Evolutionary conservation across 1,284 basidiomycete species (phyloP).

Genomic region (Microbotryomycetes sp.): DNA sequence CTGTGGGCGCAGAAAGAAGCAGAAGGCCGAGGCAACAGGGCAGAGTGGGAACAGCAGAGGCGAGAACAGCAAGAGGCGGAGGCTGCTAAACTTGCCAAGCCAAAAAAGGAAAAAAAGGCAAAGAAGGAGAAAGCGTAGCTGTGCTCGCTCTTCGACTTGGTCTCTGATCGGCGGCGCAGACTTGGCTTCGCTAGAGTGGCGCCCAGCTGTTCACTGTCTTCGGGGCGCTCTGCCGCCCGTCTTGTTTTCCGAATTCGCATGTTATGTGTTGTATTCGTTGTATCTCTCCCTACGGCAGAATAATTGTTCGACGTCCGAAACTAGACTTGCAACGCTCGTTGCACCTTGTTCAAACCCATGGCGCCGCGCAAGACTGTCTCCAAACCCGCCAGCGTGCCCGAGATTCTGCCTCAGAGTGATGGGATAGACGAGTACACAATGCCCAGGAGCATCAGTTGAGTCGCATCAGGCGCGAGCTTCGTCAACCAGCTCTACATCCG

Average conservation of each 20-base stretch:
- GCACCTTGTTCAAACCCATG: too few relatives aligned
- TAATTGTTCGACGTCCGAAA: too few relatives aligned
- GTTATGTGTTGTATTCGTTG: neutral
- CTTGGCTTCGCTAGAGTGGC: too few relatives aligned
- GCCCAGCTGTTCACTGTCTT: too few relatives aligned
- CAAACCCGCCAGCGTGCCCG: neutral
- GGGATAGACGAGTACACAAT: conserved; percentile 24
- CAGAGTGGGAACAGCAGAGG: conserved; percentile 19
- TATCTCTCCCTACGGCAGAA: too few relatives aligned
- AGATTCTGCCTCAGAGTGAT: neutral
- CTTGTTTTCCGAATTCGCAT: neutral
- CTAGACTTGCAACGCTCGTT: too few relatives aligned
- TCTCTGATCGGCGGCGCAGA: too few relatives aligned
- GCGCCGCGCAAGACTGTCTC: too few relatives aligned
- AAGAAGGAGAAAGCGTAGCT: neutral
- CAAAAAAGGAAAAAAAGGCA: conserved; percentile 1
- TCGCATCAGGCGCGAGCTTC: neutral
- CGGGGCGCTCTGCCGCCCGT: too few relatives aligned
- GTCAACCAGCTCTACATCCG: neutral
- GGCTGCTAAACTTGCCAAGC: neutral
- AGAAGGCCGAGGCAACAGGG: conserved; percentile 16
- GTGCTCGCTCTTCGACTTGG: neutral
- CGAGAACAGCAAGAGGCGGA: conserved; percentile 4
- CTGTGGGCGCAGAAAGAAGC: conserved; percentile 30
- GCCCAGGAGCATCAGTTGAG: conserved; percentile 24